phyloP scores from a whole-genome alignment of 75 land plant genomes.

The Pinus tabuliformis region DNA sequence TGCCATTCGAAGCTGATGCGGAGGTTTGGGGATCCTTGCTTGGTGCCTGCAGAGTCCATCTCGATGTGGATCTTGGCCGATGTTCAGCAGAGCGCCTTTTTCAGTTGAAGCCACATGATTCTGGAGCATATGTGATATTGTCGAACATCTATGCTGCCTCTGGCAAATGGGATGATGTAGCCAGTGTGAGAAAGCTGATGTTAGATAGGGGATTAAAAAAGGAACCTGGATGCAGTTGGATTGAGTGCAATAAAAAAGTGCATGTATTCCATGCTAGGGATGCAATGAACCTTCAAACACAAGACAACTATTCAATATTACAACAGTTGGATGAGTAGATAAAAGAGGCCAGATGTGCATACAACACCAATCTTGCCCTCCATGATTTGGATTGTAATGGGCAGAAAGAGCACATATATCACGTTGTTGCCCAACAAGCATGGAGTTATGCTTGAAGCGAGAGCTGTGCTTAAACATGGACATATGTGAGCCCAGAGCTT shows the following conservation, averaged over 20 bases:
- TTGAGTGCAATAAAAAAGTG: not conserved
- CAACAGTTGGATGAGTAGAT: too few relatives aligned
- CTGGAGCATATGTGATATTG: slow-evolving; percentile 11
- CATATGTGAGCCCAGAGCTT: too few relatives aligned
- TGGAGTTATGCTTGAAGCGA: too few relatives aligned
- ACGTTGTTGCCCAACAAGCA: too few relatives aligned
- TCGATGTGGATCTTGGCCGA: slow-evolving; percentile 4
- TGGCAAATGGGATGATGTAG: slow-evolving; percentile 20
- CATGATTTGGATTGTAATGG: too few relatives aligned
- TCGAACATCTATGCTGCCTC: slow-evolving; percentile 23
- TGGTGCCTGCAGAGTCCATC: not conserved
- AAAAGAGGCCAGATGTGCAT: too few relatives aligned
- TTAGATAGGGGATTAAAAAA: slow-evolving; percentile 6
- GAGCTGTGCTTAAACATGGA: too few relatives aligned
- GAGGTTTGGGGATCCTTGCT: slow-evolving; percentile 12
- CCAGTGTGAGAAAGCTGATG: slow-evolving; percentile 4
- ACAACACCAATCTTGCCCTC: too few relatives aligned
- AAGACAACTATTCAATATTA: too few relatives aligned
- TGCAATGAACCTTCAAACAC: too few relatives aligned
- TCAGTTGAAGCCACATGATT: not conserved
- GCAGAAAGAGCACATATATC: too few relatives aligned
- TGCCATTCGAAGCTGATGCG: slow-evolving; percentile 12
- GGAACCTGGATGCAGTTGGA: slow-evolving; percentile 13
- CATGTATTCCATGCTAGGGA: too few relatives aligned
- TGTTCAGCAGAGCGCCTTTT: not conserved